Evolutionary conservation across 1,284 basidiomycete species (phyloP), one percentile per base, ranked within the genome.

Genomic region (Puccinia coronata): DNA sequence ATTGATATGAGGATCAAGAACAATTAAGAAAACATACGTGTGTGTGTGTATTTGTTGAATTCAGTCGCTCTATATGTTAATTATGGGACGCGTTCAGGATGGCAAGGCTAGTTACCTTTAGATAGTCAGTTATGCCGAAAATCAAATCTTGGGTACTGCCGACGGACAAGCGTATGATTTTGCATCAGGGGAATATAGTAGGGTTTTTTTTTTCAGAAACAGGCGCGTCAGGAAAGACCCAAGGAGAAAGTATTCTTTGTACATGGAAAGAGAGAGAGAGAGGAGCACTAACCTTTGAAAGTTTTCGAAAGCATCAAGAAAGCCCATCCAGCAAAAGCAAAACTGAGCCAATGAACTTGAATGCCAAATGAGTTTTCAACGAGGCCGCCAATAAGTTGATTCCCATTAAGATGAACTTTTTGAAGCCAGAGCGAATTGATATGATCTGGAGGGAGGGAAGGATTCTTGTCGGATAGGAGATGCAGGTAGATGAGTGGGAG

Each of bases 291-390:
- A 67, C 79, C 71, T 67, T 81, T 90, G 79, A 98, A 88, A 31
- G 95, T 97, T 88, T 97, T 97, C 89, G 93, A 94, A 83, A 97
- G 92, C 95, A 97, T 97, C 75, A 93, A 92, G 28, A 94, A 92
- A 11, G 92, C 95, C 94, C 94, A 97, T 25, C 89, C 84, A 23
- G 88, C 92, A 86, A 94, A 93, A 25, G 95, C 85, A 53, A 92
- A 83, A 83, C 91, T 91, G 57, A 91, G 90, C 49, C 90, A 86
- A 86, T 98, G 95, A 53, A 97, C 84, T 83, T 96, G 94, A 63
- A 93, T 92, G 0, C 91, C 92, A 63, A 88, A 80, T 20, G 86
- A 67, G 88, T 83, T 31, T 92, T 93, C 91, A 91, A 95, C 23
- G 94, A 86, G 14, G 88, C 90, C 61, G 92, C 86, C 18, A 90